Evolutionary conservation across 2,329 filamentous ascomycete genomes (phyloP).

Genomic region (Dactylellina haptotyla): DNA sequence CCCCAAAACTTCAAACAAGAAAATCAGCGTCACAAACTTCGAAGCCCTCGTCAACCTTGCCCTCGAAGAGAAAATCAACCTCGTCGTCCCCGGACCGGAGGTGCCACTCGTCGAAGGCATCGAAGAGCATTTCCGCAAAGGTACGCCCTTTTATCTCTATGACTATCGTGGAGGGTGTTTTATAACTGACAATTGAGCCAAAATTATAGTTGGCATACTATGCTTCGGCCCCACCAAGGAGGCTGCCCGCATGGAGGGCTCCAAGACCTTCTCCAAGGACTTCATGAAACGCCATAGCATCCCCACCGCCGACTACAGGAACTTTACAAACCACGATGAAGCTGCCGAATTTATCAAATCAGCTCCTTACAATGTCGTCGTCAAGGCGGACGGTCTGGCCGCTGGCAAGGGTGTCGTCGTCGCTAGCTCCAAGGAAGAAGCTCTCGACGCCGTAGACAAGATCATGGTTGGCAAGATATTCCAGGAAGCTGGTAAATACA

Average conservation of each 20-base stretch:
- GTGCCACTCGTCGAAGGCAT: constrained; percentile 92
- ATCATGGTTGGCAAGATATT: constrained; percentile 93
- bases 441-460: constrained; percentile 79
- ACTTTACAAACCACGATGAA: constrained; percentile 80
- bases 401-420: constrained; percentile 97
- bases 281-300: constrained; percentile 94
- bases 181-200: constrained; percentile 17
- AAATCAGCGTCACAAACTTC: constrained; percentile 80
- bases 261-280: constrained; percentile 96
- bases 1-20: constrained; percentile 77
- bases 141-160: constrained; percentile 57
- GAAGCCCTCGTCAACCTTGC: constrained; percentile 79
- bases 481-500: constrained; percentile 71
- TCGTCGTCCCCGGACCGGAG: constrained; percentile 91
- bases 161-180: constrained; percentile 8
- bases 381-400: constrained; percentile 92
- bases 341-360: constrained; percentile 79
- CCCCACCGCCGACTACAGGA: constrained; percentile 89
- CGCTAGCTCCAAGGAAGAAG: constrained; percentile 82
- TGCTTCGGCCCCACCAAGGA: constrained; percentile 86
- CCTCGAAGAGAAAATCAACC: constrained; percentile 76
- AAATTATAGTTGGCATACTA: constrained; percentile 72
- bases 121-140: constrained; percentile 77
- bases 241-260: constrained; percentile 91
- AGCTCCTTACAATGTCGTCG: constrained; percentile 79